phyloP scores from a whole-genome alignment of 1,284 basidiomycete genomes.

The Sphagnurus paluster region DNA sequence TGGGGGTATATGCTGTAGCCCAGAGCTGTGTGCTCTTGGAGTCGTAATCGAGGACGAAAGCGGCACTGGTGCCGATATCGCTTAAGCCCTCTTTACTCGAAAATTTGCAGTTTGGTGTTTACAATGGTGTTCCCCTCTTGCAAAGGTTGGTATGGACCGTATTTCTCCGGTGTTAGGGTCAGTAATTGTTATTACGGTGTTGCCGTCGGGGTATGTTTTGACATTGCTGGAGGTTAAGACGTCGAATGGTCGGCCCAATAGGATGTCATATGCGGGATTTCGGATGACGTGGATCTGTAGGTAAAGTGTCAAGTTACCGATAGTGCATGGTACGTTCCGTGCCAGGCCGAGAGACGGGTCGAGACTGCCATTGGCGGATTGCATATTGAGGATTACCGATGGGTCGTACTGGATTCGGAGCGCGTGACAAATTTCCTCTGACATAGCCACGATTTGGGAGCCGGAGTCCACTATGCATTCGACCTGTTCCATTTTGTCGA shows the following conservation, averaged over 20 bases:
- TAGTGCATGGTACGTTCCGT: slow-evolving; percentile 20
- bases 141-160: background rate
- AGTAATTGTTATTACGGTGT: background rate
- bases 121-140: background rate
- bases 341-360: too few relatives aligned
- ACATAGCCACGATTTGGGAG: too few relatives aligned
- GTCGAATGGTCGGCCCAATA: background rate
- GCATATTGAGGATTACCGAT: background rate
- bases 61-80: too few relatives aligned
- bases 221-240: background rate
- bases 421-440: background rate
- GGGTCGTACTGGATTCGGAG: background rate
- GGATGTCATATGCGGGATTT: background rate
- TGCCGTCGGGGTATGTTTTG: background rate
- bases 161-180: background rate
- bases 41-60: too few relatives aligned
- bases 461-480: background rate
- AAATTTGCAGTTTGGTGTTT: background rate
- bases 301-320: slow-evolving; percentile 22
- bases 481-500: background rate
- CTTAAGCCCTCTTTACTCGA: too few relatives aligned
- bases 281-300: slow-evolving; percentile 16
- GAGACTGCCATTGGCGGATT: background rate
- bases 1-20: too few relatives aligned
- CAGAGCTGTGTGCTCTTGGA: too few relatives aligned